These are phyloP conservation scores for Fusarium begoniae DNA, from an alignment of 2,329 filamentous ascomycete species.

Conservation along the genomic window DNA sequence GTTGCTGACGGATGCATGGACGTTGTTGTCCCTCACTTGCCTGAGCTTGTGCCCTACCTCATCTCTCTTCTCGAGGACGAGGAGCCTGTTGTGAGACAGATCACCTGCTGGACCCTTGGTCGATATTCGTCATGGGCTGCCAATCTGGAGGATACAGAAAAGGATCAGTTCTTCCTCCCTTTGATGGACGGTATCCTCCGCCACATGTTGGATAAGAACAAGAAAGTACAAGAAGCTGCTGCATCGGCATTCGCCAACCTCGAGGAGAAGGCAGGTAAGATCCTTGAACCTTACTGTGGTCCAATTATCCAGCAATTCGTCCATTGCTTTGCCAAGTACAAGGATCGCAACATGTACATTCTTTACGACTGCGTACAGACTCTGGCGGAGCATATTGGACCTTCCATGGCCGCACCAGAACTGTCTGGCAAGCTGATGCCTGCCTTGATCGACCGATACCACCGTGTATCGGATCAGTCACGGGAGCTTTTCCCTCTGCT, in stretches of 20 bases:
- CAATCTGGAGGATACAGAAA: slow-evolving; percentile 73
- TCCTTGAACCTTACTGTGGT: slow-evolving; percentile 84
- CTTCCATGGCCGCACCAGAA: slow-evolving; percentile 79
- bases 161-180: slow-evolving; percentile 85
- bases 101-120: slow-evolving; percentile 97
- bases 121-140: slow-evolving; percentile 95
- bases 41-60: slow-evolving; percentile 89
- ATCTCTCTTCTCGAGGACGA: slow-evolving; percentile 84
- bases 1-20: slow-evolving; percentile 95
- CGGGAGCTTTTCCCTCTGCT: slow-evolving; percentile 92
- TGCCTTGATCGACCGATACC: slow-evolving; percentile 87
- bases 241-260: slow-evolving; percentile 96
- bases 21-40: slow-evolving; percentile 88
- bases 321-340: slow-evolving; percentile 91
- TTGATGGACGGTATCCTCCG: slow-evolving; percentile 96
- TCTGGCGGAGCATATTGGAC: slow-evolving; percentile 88
- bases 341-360: slow-evolving; percentile 99
- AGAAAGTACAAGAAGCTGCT: slow-evolving; percentile 95
- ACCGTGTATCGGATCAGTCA: slow-evolving; percentile 86
- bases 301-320: slow-evolving; percentile 95
- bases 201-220: slow-evolving; percentile 97
- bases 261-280: slow-evolving; percentile 88
- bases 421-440: slow-evolving; percentile 92
- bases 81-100: slow-evolving; percentile 92
- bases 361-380: slow-evolving; percentile 99